Evolutionary conservation across 148 eudicot genomes (phyloP).

Genomic region (Persicaria maculosa): DNA sequence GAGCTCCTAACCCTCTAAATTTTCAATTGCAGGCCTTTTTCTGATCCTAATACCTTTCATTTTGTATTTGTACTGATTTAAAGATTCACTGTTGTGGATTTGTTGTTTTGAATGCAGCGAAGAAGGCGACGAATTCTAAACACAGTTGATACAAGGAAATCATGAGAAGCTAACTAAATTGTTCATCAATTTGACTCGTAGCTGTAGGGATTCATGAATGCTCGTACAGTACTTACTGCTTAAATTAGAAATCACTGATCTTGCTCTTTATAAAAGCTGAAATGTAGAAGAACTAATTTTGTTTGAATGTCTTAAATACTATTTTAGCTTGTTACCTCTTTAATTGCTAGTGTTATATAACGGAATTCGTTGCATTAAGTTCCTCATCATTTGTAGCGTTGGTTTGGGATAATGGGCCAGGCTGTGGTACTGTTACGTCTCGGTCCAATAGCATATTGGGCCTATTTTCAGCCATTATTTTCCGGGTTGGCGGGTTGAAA

Average conservation of each 20-base stretch:
- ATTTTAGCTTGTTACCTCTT: no score
- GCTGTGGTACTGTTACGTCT: not conserved
- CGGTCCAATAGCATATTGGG: not conserved
- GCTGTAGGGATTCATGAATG: not conserved
- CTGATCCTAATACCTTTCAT: not conserved
- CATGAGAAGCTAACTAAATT: not conserved
- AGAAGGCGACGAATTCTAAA: not conserved
- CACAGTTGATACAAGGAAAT: not conserved
- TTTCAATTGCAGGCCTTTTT: not conserved
- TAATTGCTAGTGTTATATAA: no score
- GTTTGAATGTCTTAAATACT: no score
- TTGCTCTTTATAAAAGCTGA: not conserved
- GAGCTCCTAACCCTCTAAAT: slow-evolving; percentile 13
- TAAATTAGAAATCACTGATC: not conserved
- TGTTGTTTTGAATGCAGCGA: not conserved
- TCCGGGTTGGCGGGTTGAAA: not conserved
- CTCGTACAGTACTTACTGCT: slow-evolving; percentile 1
- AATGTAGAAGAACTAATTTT: not conserved
- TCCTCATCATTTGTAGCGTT: not conserved
- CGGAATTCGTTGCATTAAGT: no score
- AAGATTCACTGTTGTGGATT: not conserved
- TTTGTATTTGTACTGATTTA: not conserved
- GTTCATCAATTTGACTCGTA: not conserved
- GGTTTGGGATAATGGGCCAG: not conserved
- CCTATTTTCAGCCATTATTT: not conserved